Percentiles rank a stretch among this genome's conserved stretches.
Conservation (phyloP, 768 basidiomycete species). For the Suillus tomentosus region DNA sequence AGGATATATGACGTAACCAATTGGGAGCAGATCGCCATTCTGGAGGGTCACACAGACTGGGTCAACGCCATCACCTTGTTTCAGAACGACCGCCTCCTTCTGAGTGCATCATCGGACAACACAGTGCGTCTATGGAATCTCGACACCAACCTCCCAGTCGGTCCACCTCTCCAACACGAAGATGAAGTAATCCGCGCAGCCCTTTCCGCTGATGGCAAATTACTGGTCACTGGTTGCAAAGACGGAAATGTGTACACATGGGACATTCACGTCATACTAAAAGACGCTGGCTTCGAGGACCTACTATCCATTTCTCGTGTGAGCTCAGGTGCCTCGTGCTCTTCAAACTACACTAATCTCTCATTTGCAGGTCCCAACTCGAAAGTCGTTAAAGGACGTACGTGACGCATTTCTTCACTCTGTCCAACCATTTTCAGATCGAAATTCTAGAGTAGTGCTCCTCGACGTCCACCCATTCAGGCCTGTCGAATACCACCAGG, state of each 20-base stretch:
- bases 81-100: too few relatives aligned
- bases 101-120: too few relatives aligned
- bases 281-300: background rate
- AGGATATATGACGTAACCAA: background rate
- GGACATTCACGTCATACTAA: background rate
- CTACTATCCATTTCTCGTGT: background rate
- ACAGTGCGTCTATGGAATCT: too few relatives aligned
- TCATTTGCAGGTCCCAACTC: too few relatives aligned
- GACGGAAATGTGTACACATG: background rate
- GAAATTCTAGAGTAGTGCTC: background rate
- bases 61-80: background rate
- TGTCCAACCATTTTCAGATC: background rate
- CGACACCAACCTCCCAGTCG: background rate
- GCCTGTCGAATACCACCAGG: background rate
- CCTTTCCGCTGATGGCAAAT: background rate
- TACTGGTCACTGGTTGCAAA: background rate
- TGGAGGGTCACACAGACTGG: background rate
- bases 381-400: background rate
- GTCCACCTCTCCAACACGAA: background rate
- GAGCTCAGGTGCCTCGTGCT: background rate
- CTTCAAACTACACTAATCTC: background rate
- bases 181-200: accelerated
- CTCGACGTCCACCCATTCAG: background rate
- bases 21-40: background rate
- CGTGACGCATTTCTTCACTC: background rate